Base-by-base conservation (phyloP, 2,329 filamentous ascomycete genomes). In the Macrophomina phaseolina region DNA sequence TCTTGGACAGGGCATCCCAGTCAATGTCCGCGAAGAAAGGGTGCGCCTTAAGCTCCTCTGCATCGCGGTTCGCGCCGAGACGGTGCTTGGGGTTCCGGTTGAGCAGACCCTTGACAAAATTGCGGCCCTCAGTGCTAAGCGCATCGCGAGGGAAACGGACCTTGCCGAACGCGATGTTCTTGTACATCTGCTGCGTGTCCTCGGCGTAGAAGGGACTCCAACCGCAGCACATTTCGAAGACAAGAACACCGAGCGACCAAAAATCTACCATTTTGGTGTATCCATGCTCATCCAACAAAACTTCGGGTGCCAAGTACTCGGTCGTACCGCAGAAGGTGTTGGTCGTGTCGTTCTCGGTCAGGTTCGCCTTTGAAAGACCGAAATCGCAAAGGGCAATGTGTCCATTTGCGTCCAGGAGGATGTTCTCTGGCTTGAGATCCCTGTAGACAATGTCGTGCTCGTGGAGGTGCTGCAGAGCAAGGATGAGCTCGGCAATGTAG, bases 221-320 rank as follows among this genome's bases (percentile, higher is more conserved):
- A 40, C 95, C 95, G 74, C 95, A 99, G 83, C 95, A 99, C 95
- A 99, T 99, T 80, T 99, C 95, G 74, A 99, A 99, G 1, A 99
- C 95, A 65, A 99, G 85, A 56, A 99, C 95, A 67, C 95, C 95
- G 12, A 99, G 85, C 1, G 95, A 99, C 95, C 95, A 99, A 79
- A 98, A 99, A 78, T 99, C 95, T 6, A 99, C 95, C 95, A 99
- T 98, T 82, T 98, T 98, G 65, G 95, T 98, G 80, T 99, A 99
- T 40, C 95, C 95, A 74, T 93, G 92, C 81, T 99, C 95, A 72
- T 99, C 95, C 52, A 99, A 83, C 14, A 99, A 85, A 2, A 98
- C 95, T 76, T 99, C 95, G 0, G 95, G 95, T 0, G 95, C 95
- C 23, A 99, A 86, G 76, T 99, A 99, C 78, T 99, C 95, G 0